phyloP scores from a whole-genome alignment of 2,329 filamentous ascomycete genomes.

The Ophiostoma pallidulum region DNA sequence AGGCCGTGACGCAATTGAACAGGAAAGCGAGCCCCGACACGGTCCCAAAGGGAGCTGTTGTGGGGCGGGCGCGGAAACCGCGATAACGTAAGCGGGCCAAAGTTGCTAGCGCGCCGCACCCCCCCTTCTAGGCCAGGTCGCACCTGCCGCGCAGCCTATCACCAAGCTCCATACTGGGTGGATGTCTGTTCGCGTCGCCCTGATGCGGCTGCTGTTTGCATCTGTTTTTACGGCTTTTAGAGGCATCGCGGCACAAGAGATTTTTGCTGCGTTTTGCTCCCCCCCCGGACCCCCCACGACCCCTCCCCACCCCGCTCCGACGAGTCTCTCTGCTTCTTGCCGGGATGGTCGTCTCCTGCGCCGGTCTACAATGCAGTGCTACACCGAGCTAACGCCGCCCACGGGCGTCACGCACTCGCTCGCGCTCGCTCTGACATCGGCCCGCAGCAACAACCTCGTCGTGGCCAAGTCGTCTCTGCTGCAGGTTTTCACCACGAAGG shows the following conservation, averaged over 20 bases:
- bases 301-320: not conserved
- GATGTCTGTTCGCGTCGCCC: not conserved
- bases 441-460: conserved; percentile 72
- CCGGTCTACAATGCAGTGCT: conserved; percentile 70
- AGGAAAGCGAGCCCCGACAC: not conserved
- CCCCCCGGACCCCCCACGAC: not conserved
- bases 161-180: conserved; percentile 1
- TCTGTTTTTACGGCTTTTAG: not conserved
- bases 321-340: not conserved
- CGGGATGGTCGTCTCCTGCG: conserved; percentile 18
- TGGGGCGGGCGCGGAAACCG: conserved; percentile 4
- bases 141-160: conserved; percentile 10
- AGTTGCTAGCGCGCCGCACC: not conserved
- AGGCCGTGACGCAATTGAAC: conserved; percentile 14
- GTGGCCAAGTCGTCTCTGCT: conserved; percentile 88
- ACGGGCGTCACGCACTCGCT: conserved; percentile 89
- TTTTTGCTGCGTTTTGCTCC: conserved; percentile 1
- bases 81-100: not conserved
- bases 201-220: conserved; percentile 4
- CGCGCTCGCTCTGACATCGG: conserved; percentile 64
- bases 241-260: conserved; percentile 1
- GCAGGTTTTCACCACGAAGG: conserved; percentile 74
- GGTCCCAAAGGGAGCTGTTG: conserved; percentile 15
- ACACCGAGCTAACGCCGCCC: conserved; percentile 88
- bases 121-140: not conserved